Evolutionary conservation across 768 basidiomycete genomes (phyloP).

Genomic region (Rhodotorula graminis): DNA sequence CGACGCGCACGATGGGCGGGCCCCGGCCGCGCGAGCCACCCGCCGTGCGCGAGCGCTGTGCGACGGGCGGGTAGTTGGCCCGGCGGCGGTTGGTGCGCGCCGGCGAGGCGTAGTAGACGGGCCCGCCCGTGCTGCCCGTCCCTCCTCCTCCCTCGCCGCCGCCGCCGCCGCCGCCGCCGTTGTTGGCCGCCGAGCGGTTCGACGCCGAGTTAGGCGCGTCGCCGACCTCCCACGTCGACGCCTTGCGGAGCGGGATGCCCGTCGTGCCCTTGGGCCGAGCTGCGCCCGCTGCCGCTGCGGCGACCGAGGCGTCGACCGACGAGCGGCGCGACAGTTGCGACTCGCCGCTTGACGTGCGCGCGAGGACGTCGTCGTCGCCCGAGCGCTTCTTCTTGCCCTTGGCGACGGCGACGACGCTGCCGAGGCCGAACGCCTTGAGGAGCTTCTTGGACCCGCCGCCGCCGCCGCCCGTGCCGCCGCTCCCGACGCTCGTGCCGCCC

Average conservation of each 20-base stretch:
- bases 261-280: slow-evolving; percentile 18
- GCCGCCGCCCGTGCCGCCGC: not conserved
- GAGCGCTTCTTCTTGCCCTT: not conserved
- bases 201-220: not conserved
- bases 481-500: not conserved
- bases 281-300: too few relatives aligned
- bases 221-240: slow-evolving; percentile 31
- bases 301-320: not conserved
- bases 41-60: slow-evolving; percentile 24
- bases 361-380: not conserved
- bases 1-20: not conserved
- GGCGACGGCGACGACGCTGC: not conserved
- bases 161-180: not conserved
- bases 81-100: slow-evolving; percentile 3
- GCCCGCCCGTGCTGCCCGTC: not conserved
- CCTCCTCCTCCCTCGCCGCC: not conserved
- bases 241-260: slow-evolving; percentile 37
- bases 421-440: slow-evolving; percentile 30
- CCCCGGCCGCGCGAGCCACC: not conserved
- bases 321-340: slow-evolving; percentile 5
- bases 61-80: slow-evolving; percentile 34
- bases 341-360: slow-evolving; percentile 12
- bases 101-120: slow-evolving; percentile 31
- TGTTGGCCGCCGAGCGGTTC: too few relatives aligned
- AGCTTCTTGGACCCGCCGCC: slow-evolving; percentile 16